These are phyloP conservation scores for Trypanosoma congolense DNA, from an alignment of 208 protist genomes.

Conservation along the genomic window DNA sequence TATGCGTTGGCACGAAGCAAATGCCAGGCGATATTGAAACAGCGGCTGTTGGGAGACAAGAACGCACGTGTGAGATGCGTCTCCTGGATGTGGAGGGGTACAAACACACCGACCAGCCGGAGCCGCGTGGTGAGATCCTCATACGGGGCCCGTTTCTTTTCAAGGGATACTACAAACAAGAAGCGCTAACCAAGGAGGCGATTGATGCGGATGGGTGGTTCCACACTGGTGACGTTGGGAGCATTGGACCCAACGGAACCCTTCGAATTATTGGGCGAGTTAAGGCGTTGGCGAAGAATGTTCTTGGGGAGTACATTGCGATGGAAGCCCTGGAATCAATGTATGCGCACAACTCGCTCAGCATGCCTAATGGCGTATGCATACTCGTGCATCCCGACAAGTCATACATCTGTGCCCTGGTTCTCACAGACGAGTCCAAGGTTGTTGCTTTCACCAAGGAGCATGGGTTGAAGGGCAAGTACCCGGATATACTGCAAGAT, in stretches of 20 bases:
- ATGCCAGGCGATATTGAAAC: not conserved
- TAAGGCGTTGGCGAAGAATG: conserved; percentile 88
- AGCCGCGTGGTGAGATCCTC: conserved; percentile 24
- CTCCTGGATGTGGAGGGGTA: conserved; percentile 5
- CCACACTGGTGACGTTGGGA: conserved; percentile 36
- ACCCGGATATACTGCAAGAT: conserved; percentile 7
- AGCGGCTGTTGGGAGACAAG: not conserved
- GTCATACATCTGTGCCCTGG: conserved; percentile 55
- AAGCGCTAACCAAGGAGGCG: conserved; percentile 9
- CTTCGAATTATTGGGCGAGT: conserved; percentile 67
- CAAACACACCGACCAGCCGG: conserved; percentile 3
- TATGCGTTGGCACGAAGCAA: conserved; percentile 7
- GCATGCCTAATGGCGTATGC: conserved; percentile 56
- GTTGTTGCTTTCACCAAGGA: conserved; percentile 39
- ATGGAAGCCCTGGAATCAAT: conserved; percentile 72
- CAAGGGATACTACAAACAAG: conserved; percentile 45
- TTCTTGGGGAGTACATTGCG: conserved; percentile 87
- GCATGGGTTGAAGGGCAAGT: conserved; percentile 21
- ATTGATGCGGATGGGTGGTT: conserved; percentile 28
- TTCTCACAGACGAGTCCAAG: conserved; percentile 53
- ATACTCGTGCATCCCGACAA: conserved; percentile 56
- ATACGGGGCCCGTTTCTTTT: conserved; percentile 24
- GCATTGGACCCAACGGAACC: conserved; percentile 16
- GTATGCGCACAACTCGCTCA: conserved; percentile 51
- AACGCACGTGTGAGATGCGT: conserved; percentile 4